These are phyloP conservation scores for Exophiala alcalophila DNA, from an alignment of 2,329 filamentous ascomycete species.

Conservation along the genomic window DNA sequence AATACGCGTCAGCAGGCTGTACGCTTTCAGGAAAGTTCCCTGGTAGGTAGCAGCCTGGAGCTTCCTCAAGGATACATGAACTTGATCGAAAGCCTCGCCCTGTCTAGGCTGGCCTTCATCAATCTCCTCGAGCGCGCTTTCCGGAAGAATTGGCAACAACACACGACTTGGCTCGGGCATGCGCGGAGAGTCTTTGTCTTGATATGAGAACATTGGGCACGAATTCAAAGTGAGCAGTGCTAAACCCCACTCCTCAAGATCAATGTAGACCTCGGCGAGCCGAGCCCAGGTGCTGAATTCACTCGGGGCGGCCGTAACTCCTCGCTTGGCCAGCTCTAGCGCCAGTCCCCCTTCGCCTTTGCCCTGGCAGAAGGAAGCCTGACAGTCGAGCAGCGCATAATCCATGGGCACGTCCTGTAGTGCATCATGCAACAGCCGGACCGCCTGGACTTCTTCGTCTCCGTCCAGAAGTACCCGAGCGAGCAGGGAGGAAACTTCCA, in stretches of 20 bases:
- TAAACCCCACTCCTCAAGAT: constrained; percentile 93
- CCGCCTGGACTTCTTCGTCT: constrained; percentile 94
- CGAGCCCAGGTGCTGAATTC: constrained; percentile 97
- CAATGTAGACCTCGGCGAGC: constrained; percentile 88
- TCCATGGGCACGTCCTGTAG: constrained; percentile 94
- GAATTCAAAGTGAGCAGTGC: constrained; percentile 94
- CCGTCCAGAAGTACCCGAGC: constrained; percentile 90
- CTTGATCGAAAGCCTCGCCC: constrained; percentile 74
- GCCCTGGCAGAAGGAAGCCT: constrained; percentile 84
- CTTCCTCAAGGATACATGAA: constrained; percentile 81
- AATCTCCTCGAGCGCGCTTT: constrained; percentile 91
- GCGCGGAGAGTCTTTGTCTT: constrained; percentile 92
- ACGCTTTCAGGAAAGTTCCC: constrained; percentile 93
- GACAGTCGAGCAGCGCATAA: constrained; percentile 91
- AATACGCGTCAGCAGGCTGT: constrained; percentile 90
- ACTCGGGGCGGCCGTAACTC: constrained; percentile 90
- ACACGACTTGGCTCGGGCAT: constrained; percentile 92
- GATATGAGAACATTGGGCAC: constrained; percentile 99
- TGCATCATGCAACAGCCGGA: constrained; percentile 81
- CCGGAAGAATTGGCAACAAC: constrained; percentile 78
- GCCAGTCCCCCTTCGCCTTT: constrained; percentile 87
- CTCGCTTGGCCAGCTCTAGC: constrained; percentile 87
- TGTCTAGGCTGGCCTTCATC: constrained; percentile 76
- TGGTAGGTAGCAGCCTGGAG: constrained; percentile 86
- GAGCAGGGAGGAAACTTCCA: constrained; percentile 89